Evolutionary conservation across 352 stramenopile genomes (phyloP).

Genomic region (Phytophthora rubi): DNA sequence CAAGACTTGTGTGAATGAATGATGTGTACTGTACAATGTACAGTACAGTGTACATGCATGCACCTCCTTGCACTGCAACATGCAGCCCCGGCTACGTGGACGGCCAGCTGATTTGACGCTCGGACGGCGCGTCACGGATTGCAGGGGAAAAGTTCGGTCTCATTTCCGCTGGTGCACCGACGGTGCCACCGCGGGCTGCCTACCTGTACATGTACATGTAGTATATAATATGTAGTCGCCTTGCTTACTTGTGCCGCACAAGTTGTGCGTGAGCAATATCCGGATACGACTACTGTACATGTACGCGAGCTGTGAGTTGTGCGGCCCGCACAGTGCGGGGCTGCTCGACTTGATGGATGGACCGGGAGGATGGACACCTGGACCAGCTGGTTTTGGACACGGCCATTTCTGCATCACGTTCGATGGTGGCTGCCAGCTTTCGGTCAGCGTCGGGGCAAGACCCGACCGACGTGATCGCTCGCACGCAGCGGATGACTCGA

Average conservation of each 20-base stretch:
- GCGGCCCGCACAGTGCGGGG: neutral
- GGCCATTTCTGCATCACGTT: conserved; percentile 25
- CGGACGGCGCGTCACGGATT: conserved; percentile 21
- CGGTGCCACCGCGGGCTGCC: too few relatives aligned
- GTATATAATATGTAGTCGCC: too few relatives aligned
- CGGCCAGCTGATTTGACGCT: conserved; percentile 19
- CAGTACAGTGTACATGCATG: too few relatives aligned
- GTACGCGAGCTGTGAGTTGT: neutral
- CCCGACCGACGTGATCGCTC: neutral
- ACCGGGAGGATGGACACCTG: conserved; percentile 23
- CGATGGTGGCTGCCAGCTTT: conserved; percentile 15
- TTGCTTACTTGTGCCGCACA: too few relatives aligned
- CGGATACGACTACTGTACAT: too few relatives aligned
- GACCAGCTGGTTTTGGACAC: conserved; percentile 30
- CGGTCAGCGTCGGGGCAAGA: neutral
- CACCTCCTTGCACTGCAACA: conserved; percentile 3
- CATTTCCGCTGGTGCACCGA: neutral
- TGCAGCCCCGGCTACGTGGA: conserved; percentile 6
- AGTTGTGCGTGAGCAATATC: neutral
- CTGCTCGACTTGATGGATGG: neutral
- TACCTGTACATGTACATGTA: neutral
- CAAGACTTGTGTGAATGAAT: neutral
- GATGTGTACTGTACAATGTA: too few relatives aligned
- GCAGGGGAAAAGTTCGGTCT: conserved; percentile 1
- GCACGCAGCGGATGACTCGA: neutral